Percentiles rank a stretch among this genome's conserved stretches.
Conservation (phyloP, 352 stramenopile genomes). For the Phytophthora palmivora region DNA sequence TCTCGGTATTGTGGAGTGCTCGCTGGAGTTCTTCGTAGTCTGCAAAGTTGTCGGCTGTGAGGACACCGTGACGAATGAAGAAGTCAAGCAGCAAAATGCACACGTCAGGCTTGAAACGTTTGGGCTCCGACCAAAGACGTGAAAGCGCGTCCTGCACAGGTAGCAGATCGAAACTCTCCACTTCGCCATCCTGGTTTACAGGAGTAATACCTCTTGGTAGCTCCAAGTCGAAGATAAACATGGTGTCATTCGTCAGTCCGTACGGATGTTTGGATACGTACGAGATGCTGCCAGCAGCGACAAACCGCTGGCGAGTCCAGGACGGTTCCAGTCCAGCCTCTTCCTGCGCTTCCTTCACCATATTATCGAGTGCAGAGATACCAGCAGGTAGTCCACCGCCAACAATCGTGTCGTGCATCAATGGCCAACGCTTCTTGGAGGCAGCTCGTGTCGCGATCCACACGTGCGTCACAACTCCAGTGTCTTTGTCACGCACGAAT, state of each 20-base stretch:
- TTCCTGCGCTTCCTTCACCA: conserved; percentile 76
- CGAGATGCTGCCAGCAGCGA: conserved; percentile 57
- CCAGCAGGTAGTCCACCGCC: conserved; percentile 59
- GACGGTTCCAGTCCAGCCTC: conserved; percentile 55
- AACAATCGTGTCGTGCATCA: conserved; percentile 66
- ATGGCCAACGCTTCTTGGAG: conserved; percentile 60
- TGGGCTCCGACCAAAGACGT: conserved; percentile 49
- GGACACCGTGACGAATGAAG: conserved; percentile 61
- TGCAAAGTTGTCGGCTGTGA: conserved; percentile 63
- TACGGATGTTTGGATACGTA: conserved; percentile 64
- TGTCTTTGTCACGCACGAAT: conserved; percentile 50
- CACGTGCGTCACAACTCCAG: conserved; percentile 46
- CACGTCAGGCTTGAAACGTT: conserved; percentile 78
- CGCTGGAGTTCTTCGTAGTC: conserved; percentile 56
- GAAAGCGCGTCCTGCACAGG: conserved; percentile 43
- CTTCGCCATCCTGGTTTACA: conserved; percentile 63
- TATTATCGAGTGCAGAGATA: conserved; percentile 68
- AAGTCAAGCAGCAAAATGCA: conserved; percentile 76
- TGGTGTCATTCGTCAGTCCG: conserved; percentile 72
- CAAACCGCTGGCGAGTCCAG: conserved; percentile 45
- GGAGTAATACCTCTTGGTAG: conserved; percentile 46
- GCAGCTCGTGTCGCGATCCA: conserved; percentile 69
- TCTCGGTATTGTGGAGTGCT: conserved; percentile 33
- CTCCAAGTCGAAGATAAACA: conserved; percentile 76
- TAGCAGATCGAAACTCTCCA: conserved; percentile 70